A percentile compares a stretch with the other conserved stretches of the same genome.
Evolutionary conservation across 2,329 filamentous ascomycete species (phyloP).

Genomic region (Dryadomyces quercivorus): DNA sequence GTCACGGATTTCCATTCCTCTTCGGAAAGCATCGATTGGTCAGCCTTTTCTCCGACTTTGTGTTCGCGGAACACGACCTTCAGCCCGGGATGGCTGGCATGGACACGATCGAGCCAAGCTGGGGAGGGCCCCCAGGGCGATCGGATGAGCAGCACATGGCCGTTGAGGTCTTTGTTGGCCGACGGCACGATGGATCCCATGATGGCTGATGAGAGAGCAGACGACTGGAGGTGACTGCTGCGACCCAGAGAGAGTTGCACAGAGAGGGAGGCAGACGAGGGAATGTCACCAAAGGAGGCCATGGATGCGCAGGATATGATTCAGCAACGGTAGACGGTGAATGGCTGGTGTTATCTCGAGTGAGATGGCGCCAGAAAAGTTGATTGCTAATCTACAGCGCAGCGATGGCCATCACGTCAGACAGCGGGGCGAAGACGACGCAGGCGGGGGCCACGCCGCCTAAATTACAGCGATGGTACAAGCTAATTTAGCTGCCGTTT

Average conservation of each 20-base stretch:
- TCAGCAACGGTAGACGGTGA: not conserved
- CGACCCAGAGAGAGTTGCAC: not conserved
- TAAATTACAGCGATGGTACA: not conserved
- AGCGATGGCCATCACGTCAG: not conserved
- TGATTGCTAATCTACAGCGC: not conserved
- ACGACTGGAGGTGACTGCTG: not conserved
- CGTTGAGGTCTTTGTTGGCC: slow-evolving; percentile 26
- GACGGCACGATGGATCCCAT: not conserved
- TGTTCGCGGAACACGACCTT: slow-evolving; percentile 21
- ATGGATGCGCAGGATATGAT: not conserved
- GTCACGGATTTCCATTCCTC: slow-evolving; percentile 37
- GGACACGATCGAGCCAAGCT: slow-evolving; percentile 23
- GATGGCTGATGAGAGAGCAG: not conserved
- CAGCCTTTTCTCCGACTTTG: slow-evolving; percentile 19
- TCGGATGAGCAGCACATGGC: slow-evolving; percentile 35
- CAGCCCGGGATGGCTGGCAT: slow-evolving; percentile 30
- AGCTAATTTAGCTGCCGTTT: not conserved
- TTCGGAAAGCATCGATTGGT: slow-evolving; percentile 14
- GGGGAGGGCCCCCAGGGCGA: slow-evolving; percentile 19
- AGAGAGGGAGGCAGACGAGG: not conserved
- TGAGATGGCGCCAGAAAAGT: not conserved
- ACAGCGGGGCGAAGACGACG: not conserved
- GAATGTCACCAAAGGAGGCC: not conserved
- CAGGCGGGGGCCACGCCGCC: not conserved
- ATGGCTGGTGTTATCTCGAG: not conserved